phyloP scores from a whole-genome alignment of 495 filamentous ascomycete genomes.

The Trichoderma parareesei region DNA sequence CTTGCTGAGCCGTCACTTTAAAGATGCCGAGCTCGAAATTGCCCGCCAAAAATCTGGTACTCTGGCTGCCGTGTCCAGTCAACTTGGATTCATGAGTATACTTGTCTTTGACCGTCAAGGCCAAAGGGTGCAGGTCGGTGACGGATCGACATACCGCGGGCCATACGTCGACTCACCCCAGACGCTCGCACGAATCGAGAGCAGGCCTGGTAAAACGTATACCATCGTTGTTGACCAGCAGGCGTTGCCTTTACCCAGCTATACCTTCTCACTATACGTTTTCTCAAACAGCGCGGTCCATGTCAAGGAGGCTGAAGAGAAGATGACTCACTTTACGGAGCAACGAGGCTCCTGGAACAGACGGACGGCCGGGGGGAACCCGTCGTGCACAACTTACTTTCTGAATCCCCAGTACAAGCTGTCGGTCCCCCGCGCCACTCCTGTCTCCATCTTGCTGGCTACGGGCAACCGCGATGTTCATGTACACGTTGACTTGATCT shows the following conservation, averaged over 20 bases:
- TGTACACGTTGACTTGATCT: conserved; percentile 77
- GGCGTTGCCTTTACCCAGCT: conserved; percentile 55
- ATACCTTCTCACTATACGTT: conserved; percentile 77
- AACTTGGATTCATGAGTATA: conserved; percentile 74
- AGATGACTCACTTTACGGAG: conserved; percentile 47
- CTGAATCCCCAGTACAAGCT: conserved; percentile 81
- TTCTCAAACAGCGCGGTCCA: conserved; percentile 56
- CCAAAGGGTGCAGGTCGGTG: conserved; percentile 62
- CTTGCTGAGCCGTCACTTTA: conserved; percentile 77
- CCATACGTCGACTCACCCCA: conserved; percentile 94
- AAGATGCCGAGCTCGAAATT: conserved; percentile 38
- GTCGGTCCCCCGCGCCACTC: conserved; percentile 43
- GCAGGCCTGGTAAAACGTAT: conserved; percentile 50
- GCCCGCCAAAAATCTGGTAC: conserved; percentile 21
- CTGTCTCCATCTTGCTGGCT: conserved; percentile 64
- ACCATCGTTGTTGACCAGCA: conserved; percentile 77
- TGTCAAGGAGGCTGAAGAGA: conserved; percentile 51
- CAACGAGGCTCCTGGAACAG: conserved; percentile 61
- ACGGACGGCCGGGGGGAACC: conserved; percentile 76
- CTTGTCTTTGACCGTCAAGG: conserved; percentile 68
- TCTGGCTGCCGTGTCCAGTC: conserved; percentile 32
- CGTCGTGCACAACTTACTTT: conserved; percentile 63
- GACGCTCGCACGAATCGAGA: conserved; percentile 69
- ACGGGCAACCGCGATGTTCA: conserved; percentile 50
- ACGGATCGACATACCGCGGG: conserved; percentile 56